phyloP scores from a whole-genome alignment of 306 rosid species.

The Lathyrus sativus region DNA sequence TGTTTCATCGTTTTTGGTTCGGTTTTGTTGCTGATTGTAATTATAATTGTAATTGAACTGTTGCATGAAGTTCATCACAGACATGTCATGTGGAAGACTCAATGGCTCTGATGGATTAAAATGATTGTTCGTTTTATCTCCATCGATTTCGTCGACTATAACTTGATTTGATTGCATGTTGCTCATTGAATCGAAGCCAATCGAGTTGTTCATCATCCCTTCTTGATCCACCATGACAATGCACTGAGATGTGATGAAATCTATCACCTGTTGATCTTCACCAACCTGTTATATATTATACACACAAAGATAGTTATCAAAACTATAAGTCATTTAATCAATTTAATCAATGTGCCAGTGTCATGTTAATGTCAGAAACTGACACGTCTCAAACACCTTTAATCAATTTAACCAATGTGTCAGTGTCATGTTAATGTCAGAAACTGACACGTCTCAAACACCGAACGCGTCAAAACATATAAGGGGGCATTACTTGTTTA shows the following conservation, averaged over 20 bases:
- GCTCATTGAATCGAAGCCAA: slow-evolving; percentile 45
- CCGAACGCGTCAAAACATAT: no score
- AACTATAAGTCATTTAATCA: no score
- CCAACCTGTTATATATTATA: slow-evolving; percentile 51
- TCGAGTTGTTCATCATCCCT: slow-evolving; percentile 45
- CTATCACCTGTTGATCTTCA: slow-evolving; percentile 71
- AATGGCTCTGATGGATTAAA: slow-evolving; percentile 52
- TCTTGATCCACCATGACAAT: slow-evolving; percentile 54
- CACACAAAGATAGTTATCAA: not conserved
- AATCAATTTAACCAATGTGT: no score
- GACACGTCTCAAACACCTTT: no score
- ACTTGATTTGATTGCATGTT: slow-evolving; percentile 51
- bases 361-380: no score
- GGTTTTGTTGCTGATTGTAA: slow-evolving; percentile 46
- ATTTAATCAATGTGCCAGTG: no score
- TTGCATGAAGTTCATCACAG: slow-evolving; percentile 63
- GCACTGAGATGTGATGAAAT: slow-evolving; percentile 63
- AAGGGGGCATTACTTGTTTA: slow-evolving; percentile 49
- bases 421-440: no score
- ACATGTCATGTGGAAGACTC: slow-evolving; percentile 52
- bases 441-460: no score
- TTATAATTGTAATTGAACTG: slow-evolving; percentile 53
- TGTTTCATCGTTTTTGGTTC: slow-evolving; percentile 41
- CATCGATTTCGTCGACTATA: slow-evolving; percentile 47
- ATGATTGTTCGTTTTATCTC: slow-evolving; percentile 38